A percentile compares a stretch with the other conserved stretches of the same genome.
Evolutionary conservation across 176 grass and related monocot species (phyloP).

Genomic region (Cenchrus americanus): DNA sequence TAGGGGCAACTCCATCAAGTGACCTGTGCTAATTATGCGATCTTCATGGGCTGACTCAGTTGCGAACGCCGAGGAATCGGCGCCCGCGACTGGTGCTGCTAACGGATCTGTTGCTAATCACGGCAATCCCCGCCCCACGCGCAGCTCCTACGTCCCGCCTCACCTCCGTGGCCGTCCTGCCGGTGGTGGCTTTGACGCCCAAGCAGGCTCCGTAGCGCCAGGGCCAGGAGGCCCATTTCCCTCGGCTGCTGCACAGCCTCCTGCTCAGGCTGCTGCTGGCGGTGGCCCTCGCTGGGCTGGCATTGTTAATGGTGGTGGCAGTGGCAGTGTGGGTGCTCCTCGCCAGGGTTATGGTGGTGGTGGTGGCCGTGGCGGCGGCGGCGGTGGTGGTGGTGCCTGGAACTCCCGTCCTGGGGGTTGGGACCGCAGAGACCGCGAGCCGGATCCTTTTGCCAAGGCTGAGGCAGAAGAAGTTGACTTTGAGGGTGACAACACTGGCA

Average conservation of each 20-base stretch:
- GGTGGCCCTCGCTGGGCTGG: constrained; percentile 53
- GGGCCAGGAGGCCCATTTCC: constrained; percentile 36
- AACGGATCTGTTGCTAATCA: constrained; percentile 42
- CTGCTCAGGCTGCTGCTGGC: constrained; percentile 33
- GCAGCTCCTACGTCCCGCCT: constrained; percentile 78
- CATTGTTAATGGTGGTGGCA: constrained; percentile 18
- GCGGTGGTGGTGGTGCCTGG: constrained; percentile 51
- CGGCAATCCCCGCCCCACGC: constrained; percentile 51
- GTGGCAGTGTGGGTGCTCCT: constrained; percentile 4
- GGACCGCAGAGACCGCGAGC: constrained; percentile 71
- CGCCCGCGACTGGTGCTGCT: constrained; percentile 57
- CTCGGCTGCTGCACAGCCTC: constrained; percentile 27
- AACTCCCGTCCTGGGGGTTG: constrained; percentile 55
- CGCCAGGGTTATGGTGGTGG: constrained; percentile 42
- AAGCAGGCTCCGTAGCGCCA: constrained; percentile 5
- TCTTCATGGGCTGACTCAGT: constrained; percentile 98
- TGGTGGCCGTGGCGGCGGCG: constrained; percentile 15
- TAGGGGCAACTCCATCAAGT: constrained; percentile 24
- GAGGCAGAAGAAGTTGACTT: constrained; percentile 43
- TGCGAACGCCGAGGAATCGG: constrained; percentile 95
- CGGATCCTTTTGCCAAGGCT: constrained; percentile 62
- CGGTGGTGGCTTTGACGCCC: constrained; percentile 20
- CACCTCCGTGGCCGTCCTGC: constrained; percentile 69
- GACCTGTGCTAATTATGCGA: constrained; percentile 85
- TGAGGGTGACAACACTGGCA: constrained; percentile 63